Conservation (phyloP, 495 filamentous ascomycete species). For the Terfezia claveryi region DNA sequence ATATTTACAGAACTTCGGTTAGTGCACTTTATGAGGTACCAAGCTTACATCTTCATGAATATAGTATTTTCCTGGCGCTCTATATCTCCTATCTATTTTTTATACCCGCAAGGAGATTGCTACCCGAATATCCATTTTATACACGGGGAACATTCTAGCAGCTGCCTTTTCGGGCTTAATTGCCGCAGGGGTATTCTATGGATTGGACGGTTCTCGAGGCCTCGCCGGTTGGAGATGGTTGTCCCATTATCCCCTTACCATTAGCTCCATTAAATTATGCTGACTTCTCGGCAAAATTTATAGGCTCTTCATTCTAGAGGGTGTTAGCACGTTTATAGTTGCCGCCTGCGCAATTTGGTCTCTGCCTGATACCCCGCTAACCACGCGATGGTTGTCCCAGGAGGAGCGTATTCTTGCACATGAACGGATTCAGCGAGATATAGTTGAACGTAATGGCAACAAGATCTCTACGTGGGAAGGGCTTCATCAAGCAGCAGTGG, state of each 20-base stretch:
- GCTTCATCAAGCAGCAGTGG: constrained; percentile 19
- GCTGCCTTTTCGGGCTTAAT: constrained; percentile 30
- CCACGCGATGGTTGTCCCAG: constrained; percentile 20
- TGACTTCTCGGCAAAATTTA: neutral
- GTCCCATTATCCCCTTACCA: neutral
- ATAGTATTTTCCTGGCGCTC: constrained; percentile 22
- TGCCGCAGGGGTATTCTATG: constrained; percentile 22
- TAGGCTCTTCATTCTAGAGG: constrained; percentile 12
- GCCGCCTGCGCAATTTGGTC: constrained; percentile 23
- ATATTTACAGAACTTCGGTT: too few species aligned
- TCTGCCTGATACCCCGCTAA: constrained; percentile 22
- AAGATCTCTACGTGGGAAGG: constrained; percentile 17
- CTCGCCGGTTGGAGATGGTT: constrained; percentile 20
- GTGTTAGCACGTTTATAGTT: constrained; percentile 21
- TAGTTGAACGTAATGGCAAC: constrained; percentile 1
- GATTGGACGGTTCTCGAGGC: constrained; percentile 14
- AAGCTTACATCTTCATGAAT: neutral
- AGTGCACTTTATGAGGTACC: neutral
- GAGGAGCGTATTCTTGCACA: constrained; percentile 23
- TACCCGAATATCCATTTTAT: constrained; percentile 25
- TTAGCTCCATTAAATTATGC: neutral
- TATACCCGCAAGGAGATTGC: constrained; percentile 31
- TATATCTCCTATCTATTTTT: constrained; percentile 27
- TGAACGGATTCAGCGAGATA: constrained; percentile 7
- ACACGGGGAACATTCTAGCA: constrained; percentile 24